Conservation (phyloP, 2,329 filamentous ascomycete genomes). For the Fusarium buxicola region DNA sequence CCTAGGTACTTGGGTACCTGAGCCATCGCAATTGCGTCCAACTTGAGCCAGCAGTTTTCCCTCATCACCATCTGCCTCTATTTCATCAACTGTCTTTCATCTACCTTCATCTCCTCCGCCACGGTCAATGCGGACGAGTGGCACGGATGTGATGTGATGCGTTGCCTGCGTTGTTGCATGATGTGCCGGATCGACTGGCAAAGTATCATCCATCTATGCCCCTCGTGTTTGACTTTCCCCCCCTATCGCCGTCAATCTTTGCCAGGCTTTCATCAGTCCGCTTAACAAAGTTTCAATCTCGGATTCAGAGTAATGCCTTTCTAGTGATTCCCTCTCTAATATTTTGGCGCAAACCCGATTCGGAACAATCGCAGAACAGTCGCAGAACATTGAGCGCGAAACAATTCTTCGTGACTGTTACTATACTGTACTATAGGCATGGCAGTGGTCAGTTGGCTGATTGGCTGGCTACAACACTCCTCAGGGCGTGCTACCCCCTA, state of each 20-base stretch:
- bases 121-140: too few species aligned
- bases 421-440: too few species aligned
- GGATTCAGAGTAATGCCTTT: not conserved
- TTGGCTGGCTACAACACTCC: constrained; percentile 38
- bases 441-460: constrained; percentile 28
- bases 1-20: not conserved
- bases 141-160: too few species aligned
- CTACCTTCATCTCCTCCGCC: too few species aligned
- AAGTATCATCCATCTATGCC: constrained; percentile 13
- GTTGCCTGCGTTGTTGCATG: not conserved
- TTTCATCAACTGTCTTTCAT: not conserved
- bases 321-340: not conserved
- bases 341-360: too few species aligned
- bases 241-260: too few species aligned
- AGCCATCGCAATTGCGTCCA: constrained; percentile 2
- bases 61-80: not conserved
- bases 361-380: too few species aligned
- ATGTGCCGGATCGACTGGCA: constrained; percentile 2
- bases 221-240: constrained; percentile 13
- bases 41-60: not conserved
- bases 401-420: too few species aligned
- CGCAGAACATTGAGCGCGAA: too few species aligned
- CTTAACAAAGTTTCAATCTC: not conserved
- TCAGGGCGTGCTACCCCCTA: too few species aligned
- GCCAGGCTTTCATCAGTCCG: not conserved